Evolutionary conservation across 345 rosid species (phyloP).

Genomic region (Dovyalis caffra): DNA sequence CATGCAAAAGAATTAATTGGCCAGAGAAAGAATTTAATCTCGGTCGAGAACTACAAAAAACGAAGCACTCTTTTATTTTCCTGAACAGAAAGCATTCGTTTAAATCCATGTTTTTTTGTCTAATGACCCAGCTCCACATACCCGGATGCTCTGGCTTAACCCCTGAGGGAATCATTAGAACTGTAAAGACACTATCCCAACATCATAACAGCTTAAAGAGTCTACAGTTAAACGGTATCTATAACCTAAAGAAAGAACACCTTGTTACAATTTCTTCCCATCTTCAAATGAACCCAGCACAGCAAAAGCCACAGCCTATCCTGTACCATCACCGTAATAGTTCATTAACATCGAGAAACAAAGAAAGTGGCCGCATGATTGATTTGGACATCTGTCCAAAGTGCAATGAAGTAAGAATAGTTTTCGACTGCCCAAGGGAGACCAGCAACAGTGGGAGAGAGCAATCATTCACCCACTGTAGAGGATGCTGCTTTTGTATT

Average conservation of each 20-base stretch:
- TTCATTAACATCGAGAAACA: background rate
- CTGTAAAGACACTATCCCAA: conserved; percentile 45
- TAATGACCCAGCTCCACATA: conserved; percentile 44
- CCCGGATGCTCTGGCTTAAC: conserved; percentile 64
- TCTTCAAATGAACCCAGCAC: conserved; percentile 26
- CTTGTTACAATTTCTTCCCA: conserved; percentile 31
- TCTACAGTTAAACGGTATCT: conserved; percentile 52
- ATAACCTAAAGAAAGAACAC: conserved; percentile 50
- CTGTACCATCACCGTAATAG: conserved; percentile 27
- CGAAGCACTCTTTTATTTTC: too few species aligned
- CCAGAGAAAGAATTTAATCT: too few species aligned
- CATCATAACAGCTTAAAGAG: conserved; percentile 29
- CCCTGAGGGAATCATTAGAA: conserved; percentile 66
- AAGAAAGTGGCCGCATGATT: conserved; percentile 7
- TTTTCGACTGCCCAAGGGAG: conserved; percentile 52
- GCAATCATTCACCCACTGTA: conserved; percentile 31
- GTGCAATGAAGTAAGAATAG: conserved; percentile 57
- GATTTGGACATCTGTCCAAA: conserved; percentile 69
- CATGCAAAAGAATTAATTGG: too few species aligned
- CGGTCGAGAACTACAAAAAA: too few species aligned
- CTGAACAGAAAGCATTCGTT: background rate
- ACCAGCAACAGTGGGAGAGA: conserved; percentile 36
- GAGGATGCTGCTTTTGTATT: conserved; percentile 60
- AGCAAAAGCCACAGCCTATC: conserved; percentile 6
- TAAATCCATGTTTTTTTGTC: background rate